A percentile compares a stretch with the other conserved stretches of the same genome.
phyloP scores from a whole-genome alignment of 805 yeast species.

The Starmera quercuum region DNA sequence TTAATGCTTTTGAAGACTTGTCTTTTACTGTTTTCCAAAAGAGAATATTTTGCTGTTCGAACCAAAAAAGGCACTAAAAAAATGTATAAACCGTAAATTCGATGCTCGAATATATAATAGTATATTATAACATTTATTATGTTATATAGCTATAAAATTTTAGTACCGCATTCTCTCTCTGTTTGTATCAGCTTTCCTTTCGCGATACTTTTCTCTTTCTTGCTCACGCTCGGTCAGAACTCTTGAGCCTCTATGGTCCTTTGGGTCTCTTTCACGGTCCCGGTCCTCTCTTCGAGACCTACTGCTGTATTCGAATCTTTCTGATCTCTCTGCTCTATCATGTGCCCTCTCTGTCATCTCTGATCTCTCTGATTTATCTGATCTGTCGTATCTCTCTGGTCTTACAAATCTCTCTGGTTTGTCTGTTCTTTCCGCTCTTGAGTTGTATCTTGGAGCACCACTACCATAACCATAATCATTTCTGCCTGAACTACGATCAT shows the following conservation, averaged over 20 bases:
- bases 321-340: constrained; percentile 6
- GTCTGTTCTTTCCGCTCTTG: constrained; percentile 1
- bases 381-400: not conserved
- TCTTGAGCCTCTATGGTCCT: constrained; percentile 2
- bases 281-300: constrained; percentile 16
- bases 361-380: not conserved
- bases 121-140: no score
- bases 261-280: constrained; percentile 9
- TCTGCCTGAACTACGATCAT: no score
- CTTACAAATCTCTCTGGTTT: not conserved
- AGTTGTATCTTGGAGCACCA: constrained; percentile 4
- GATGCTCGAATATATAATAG: not conserved
- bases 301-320: constrained; percentile 15
- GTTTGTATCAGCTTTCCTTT: constrained; percentile 2
- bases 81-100: no score
- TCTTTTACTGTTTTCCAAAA: not conserved
- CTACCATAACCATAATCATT: constrained; percentile 1
- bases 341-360: not conserved
- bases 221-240: constrained; percentile 9
- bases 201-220: constrained; percentile 14
- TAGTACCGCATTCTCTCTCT: constrained; percentile 4
- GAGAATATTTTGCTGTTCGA: not conserved
- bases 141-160: not conserved
- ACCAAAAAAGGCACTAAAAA: no score
- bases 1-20: not conserved